phyloP scores from a whole-genome alignment of 2,329 filamentous ascomycete species.

The Pseudogymnoascus sp. region DNA sequence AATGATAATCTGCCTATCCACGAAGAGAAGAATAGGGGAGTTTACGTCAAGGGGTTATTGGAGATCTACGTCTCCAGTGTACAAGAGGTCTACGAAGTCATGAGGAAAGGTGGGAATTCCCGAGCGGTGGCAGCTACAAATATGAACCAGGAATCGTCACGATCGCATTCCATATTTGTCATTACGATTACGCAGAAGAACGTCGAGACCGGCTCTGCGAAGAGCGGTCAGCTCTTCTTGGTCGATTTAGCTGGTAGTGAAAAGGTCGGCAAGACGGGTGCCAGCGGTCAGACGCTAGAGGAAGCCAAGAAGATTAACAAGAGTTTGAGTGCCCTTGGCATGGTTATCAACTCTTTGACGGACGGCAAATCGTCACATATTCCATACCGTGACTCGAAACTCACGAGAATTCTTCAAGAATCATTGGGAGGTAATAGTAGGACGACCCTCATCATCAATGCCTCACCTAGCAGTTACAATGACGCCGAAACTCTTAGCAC shows the following conservation, averaged over 20 bases:
- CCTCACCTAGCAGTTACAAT: conserved; percentile 98
- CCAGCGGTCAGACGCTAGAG: conserved; percentile 91
- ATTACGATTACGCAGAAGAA: conserved; percentile 97
- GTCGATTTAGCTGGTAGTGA: conserved; percentile 97
- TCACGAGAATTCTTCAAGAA: conserved; percentile 95
- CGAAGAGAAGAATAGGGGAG: conserved; percentile 91
- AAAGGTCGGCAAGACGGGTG: conserved; percentile 97
- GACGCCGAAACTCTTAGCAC: conserved; percentile 90
- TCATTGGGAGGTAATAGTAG: conserved; percentile 94
- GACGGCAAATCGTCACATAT: conserved; percentile 95
- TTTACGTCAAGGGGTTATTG: conserved; percentile 90
- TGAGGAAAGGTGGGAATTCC: conserved; percentile 83
- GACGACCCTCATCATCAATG: conserved; percentile 98
- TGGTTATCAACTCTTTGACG: conserved; percentile 97
- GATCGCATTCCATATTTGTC: conserved; percentile 97
- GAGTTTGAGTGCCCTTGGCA: conserved; percentile 92
- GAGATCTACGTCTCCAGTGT: conserved; percentile 96
- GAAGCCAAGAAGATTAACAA: conserved; percentile 99
- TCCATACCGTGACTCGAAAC: conserved; percentile 94
- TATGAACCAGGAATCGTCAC: conserved; percentile 98
- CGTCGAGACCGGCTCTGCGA: conserved; percentile 88
- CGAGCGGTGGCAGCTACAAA: conserved; percentile 93
- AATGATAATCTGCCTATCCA: conserved; percentile 98
- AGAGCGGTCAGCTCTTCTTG: conserved; percentile 93
- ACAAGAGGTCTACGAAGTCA: conserved; percentile 92